Conservation (phyloP, 306 rosid genomes). For the Cicer chorassanicum region DNA sequence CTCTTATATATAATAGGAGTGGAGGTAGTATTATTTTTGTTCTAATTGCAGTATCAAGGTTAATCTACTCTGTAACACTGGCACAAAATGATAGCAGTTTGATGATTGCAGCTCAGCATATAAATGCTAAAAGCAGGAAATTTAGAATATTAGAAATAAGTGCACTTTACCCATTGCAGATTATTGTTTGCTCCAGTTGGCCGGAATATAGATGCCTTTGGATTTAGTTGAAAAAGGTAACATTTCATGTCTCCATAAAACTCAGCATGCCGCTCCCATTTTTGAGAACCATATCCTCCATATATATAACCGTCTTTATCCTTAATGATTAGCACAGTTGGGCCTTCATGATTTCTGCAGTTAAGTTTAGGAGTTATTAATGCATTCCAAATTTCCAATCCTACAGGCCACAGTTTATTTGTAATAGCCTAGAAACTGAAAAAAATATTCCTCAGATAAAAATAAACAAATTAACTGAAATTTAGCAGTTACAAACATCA, state of each 20-base stretch:
- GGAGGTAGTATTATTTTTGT: not conserved
- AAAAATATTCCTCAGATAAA: constrained; percentile 3
- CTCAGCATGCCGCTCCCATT: constrained; percentile 89
- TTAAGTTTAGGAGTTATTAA: constrained; percentile 47
- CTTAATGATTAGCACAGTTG: constrained; percentile 77
- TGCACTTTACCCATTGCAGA: constrained; percentile 81
- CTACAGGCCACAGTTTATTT: constrained; percentile 29
- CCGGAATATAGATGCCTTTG: constrained; percentile 72
- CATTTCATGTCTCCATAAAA: constrained; percentile 91
- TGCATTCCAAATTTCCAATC: constrained; percentile 46
- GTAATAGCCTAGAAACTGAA: constrained; percentile 40
- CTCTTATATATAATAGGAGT: no score
- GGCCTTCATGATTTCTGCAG: constrained; percentile 81
- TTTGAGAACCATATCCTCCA: constrained; percentile 95
- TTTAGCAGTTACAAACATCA: constrained; percentile 38
- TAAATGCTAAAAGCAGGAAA: not conserved
- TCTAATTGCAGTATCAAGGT: not conserved
- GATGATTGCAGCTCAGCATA: constrained; percentile 2
- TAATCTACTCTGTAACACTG: not conserved
- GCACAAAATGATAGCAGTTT: not conserved
- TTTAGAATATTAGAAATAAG: constrained; percentile 18
- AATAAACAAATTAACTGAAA: constrained; percentile 39
- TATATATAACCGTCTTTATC: constrained; percentile 81
- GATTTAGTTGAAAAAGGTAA: constrained; percentile 78
- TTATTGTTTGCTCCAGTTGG: constrained; percentile 90